Evolutionary conservation across 495 filamentous ascomycete species (phyloP).

Genomic region (Talaromyces wortmannii): DNA sequence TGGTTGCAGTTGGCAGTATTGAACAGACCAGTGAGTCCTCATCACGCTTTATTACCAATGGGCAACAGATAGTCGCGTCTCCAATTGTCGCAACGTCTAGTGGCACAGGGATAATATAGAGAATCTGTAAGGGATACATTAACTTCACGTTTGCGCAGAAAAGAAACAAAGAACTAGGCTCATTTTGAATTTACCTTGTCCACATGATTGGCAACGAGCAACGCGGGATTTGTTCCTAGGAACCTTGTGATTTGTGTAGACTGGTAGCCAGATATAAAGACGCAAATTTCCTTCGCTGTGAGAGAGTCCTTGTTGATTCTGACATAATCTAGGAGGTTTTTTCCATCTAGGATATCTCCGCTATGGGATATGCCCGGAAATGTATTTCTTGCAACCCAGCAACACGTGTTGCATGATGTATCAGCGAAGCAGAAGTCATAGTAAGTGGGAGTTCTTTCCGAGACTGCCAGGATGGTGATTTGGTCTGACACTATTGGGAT

Average conservation of each 20-base stretch:
- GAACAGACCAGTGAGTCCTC: constrained; percentile 15
- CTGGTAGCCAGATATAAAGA: constrained; percentile 17
- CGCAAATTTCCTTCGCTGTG: constrained; percentile 10
- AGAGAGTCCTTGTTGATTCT: constrained; percentile 8
- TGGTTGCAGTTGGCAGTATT: constrained; percentile 15
- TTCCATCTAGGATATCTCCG: not conserved
- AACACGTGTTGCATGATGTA: constrained; percentile 10
- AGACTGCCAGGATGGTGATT: constrained; percentile 16
- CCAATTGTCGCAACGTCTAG: constrained; percentile 18
- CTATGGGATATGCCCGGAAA: constrained; percentile 8
- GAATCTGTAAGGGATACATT: constrained; percentile 8
- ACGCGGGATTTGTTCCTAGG: constrained; percentile 11
- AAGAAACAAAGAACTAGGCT: not conserved
- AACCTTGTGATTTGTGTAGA: constrained; percentile 13
- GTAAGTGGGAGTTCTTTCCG: constrained; percentile 13
- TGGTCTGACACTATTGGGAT: constrained; percentile 14
- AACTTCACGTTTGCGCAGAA: no score
- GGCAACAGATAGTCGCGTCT: constrained; percentile 19
- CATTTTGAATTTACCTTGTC: constrained; percentile 12
- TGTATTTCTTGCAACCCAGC: constrained; percentile 6
- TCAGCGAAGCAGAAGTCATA: constrained; percentile 19
- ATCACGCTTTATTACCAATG: constrained; percentile 17
- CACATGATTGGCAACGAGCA: constrained; percentile 17
- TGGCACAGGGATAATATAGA: constrained; percentile 19
- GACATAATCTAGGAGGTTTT: constrained; percentile 11